Base-by-base conservation (phyloP, 768 basidiomycete genomes). In the Tricholoma furcatifolium region DNA sequence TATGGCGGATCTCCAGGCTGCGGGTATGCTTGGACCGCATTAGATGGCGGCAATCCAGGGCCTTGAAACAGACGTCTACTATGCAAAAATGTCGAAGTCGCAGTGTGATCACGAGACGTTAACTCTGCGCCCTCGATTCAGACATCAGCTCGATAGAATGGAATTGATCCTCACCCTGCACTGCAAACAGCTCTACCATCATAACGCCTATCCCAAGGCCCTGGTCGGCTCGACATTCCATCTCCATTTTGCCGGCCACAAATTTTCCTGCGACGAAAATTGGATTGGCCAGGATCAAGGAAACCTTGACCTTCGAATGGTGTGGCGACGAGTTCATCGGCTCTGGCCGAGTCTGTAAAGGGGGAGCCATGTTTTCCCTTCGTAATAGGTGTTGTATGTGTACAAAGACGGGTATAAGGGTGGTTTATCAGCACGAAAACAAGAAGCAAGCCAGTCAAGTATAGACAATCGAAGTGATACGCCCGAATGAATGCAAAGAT, bases 261-360 rank as follows among this genome's bases (percentile, higher is more conserved):
- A 77, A 70, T 34, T 73, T 71, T 0, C 91, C 91, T 1, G 90
- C 84, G 46, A 89, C 78, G 61, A 80, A 88, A 24, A 77, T 72
- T 2, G 79, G 65, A 57, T 87, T 79, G 1, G 81, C 77, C 6
- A 90, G 72, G 6, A 73, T 76, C 17, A 88, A 64, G 11, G 85
- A 76, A 14, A 89, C 79, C 66, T 80, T 88, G 66, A 92, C 81
- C 70, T 91, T 93, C 23, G 88, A 74, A 66, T 92, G 91, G 65
- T 85, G 75, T 0, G 84, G 77, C n/a, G 83, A 81, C 27, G 87
- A 84, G 69, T 93, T 92, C 90, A 92, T 92, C 11, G 87, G 86
- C 70, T 80, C 79, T 38, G 71, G 69, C 35, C 70, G 57, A 38
- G 62, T 60, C 52, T 63, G 65, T 11, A 51, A 52, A 15, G 60